A percentile compares a stretch with the other conserved stretches of the same genome.
Conservation (phyloP, 2,329 filamentous ascomycete species). For the Emergomyces pasteurianus region DNA sequence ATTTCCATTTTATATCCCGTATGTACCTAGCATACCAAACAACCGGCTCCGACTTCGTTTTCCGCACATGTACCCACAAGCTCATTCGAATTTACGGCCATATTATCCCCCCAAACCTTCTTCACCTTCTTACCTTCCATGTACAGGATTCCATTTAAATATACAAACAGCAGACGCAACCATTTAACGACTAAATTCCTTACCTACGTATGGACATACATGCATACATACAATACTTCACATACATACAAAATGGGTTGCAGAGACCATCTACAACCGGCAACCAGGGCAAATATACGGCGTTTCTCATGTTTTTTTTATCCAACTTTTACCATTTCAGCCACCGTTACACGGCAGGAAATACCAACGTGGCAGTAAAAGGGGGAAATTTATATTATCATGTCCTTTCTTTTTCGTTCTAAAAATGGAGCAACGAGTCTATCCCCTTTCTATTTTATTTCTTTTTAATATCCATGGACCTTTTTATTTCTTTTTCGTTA, state of each 20-base stretch:
- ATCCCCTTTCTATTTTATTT: not conserved
- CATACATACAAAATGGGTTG: not conserved
- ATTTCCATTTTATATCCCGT: not conserved
- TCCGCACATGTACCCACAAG: not conserved
- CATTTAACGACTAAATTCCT: not conserved
- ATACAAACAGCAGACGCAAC: not conserved
- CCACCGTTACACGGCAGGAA: not conserved
- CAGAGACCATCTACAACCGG: not conserved
- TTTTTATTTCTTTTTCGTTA: not conserved
- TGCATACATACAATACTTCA: not conserved
- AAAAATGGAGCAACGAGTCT: not conserved
- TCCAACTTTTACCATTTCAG: not conserved
- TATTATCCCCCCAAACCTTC: not conserved
- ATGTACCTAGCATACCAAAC: not conserved
- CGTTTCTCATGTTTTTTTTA: conserved; percentile 3
- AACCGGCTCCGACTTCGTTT: not conserved
- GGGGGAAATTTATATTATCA: not conserved
- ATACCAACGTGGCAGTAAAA: not conserved
- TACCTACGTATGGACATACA: not conserved
- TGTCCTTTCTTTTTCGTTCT: not conserved
- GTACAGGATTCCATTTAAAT: not conserved
- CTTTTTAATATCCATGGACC: not conserved
- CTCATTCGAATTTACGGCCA: not conserved
- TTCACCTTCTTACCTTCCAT: not conserved
- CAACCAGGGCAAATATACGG: not conserved